These are phyloP conservation scores for Fusarium ambrosium DNA, from an alignment of 2,329 filamentous ascomycete genomes.

Conservation along the genomic window DNA sequence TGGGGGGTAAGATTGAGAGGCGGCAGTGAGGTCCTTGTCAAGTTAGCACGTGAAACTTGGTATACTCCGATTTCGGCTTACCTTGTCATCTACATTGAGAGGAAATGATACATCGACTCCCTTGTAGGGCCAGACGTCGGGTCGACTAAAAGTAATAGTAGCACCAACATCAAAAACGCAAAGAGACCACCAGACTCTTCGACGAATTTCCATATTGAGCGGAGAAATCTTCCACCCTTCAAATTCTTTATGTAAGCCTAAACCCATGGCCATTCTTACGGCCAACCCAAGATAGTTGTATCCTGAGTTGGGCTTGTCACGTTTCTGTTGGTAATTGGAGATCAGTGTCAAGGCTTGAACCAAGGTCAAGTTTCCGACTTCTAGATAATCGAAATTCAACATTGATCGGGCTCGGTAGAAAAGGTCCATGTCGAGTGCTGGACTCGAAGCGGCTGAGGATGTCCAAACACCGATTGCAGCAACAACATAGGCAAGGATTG, in stretches of 20 bases:
- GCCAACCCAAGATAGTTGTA: slow-evolving; percentile 67
- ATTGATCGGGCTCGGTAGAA: slow-evolving; percentile 50
- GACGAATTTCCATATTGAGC: slow-evolving; percentile 52
- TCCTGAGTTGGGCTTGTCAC: slow-evolving; percentile 64
- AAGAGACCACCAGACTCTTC: slow-evolving; percentile 55
- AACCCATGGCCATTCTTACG: slow-evolving; percentile 62
- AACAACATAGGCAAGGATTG: slow-evolving; percentile 51
- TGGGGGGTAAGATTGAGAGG: slow-evolving; percentile 50
- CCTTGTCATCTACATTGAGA: slow-evolving; percentile 60
- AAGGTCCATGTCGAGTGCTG: slow-evolving; percentile 45
- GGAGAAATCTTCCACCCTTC: slow-evolving; percentile 50
- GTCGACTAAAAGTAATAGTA: slow-evolving; percentile 55
- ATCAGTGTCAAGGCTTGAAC: slow-evolving; percentile 61
- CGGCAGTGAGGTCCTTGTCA: slow-evolving; percentile 50
- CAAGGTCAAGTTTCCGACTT: slow-evolving; percentile 59
- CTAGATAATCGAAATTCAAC: slow-evolving; percentile 58
- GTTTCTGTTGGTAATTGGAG: slow-evolving; percentile 65
- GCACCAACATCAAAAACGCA: slow-evolving; percentile 63
- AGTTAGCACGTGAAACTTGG: slow-evolving; percentile 1
- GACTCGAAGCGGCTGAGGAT: slow-evolving; percentile 36
- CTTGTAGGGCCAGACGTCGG: slow-evolving; percentile 55
- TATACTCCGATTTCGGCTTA: slow-evolving; percentile 13
- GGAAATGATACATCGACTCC: slow-evolving; percentile 59
- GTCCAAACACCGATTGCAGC: slow-evolving; percentile 56
- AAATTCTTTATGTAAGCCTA: slow-evolving; percentile 64